Base-by-base conservation (phyloP, 139 green algal genomes). In the Helicosporidium sp. region DNA sequence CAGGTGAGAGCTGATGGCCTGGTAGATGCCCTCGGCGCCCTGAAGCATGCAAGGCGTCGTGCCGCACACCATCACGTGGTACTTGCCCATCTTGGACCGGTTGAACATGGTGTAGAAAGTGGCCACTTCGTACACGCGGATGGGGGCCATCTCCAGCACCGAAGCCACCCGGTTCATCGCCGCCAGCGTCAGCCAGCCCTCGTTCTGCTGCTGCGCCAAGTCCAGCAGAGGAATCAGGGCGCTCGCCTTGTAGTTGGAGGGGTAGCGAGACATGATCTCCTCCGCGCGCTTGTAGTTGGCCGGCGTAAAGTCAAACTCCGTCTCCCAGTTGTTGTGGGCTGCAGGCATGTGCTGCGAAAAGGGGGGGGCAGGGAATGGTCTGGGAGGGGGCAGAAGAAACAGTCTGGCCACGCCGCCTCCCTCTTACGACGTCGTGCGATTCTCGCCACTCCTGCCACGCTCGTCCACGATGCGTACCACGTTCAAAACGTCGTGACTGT, bases 61-160 rank as follows among this genome's bases (percentile, higher is more conserved):
- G 29, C 87, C 87, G 61, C 87, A 96, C 31, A 97, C 76, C 73
- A 93, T 88, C 12, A 97, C 66, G 57, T 97, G 87, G 62, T 93
- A 95, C 69, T 92, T 93, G 31, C 88, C 89, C 3, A 97, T 80
- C 52, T 86, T 80, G 24, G 62, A 74, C 24, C 89, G 70, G 71
- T 98, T 98, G 76, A 95, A 98, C 89, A 98, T 98, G 49, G 84
- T 91, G 75, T 98, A 98, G 52, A 98, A 98, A 13, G 89, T 96
- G 20, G 87, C 89, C 24, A 95, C 66, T 65, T 96, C 87, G 47
- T 94, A 96, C 33, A 96, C 87, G 13, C 87, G 66, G 55, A 96
- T 96, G 4, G 70, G 58, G 5, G 80, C 50, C 75, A 94, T 83
- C 10, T 80, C 82, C 13, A 95, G 65, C 19, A 87, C 43, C 48